Evolutionary conservation across 31 red algal species (phyloP), one percentile per base, ranked within the genome.

Genomic region (Porphyra umbilicalis): DNA sequence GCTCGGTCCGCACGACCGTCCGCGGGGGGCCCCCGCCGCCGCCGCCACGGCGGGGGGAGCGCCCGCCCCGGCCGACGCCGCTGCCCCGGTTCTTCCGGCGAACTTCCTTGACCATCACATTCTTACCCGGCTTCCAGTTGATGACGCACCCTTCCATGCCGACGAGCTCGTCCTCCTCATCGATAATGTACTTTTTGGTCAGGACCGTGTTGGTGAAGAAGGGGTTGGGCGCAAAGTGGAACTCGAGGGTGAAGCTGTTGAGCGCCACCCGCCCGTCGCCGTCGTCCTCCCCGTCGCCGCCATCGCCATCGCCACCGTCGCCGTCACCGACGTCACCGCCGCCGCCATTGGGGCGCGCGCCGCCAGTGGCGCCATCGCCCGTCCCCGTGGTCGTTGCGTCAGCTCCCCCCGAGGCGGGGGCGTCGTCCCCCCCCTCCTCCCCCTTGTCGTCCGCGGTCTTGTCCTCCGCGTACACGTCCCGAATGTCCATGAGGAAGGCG

Each of bases 81-180:
- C 87, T 84, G 38, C 85, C 77, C 75, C 86, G 79, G 10, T 33
- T 79, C 80, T 90, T 94, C 85, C 86, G 86, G 1, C 85, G 34
- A 36, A 94, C 36, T 30, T 84, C 86, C 71, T 80, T 78, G 74
- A 84, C 77, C 44, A 87, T 94, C 9, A 94, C 78, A 39, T 94
- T 86, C 81, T 90, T 94, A 35, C 87, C 88, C 8, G 75, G 13
- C 82, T 94, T 94, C 91, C 91, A 94, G 80, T 82, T 4, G 15
- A 94, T 81, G 8, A 38, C 83, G n/a, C 75, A 79, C 13, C 91
- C 91, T n/a, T 36, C 38, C 15, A 82, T 82, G 31, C 88, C 84
- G 14, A 36, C 39, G 34, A 84, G 35, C 34, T 84, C 83, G 35
- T 94, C 91, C 29, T 86, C 83, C 44, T 89, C 83, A 18, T 85